These are phyloP conservation scores for Hibiscus syriacus DNA, from an alignment of 345 rosid genomes.

Conservation along the genomic window DNA sequence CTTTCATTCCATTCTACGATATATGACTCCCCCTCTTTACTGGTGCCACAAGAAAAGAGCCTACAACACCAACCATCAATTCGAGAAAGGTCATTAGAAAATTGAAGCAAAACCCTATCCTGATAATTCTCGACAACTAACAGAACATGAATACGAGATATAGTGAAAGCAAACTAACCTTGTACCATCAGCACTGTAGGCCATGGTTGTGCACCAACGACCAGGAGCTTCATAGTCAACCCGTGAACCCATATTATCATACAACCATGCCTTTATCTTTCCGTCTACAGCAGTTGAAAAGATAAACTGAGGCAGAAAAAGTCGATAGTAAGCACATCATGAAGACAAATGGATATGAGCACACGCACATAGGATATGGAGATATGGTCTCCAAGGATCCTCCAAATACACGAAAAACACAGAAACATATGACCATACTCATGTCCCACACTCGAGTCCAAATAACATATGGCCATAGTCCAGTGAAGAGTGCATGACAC, in stretches of 20 bases:
- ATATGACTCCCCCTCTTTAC: slow-evolving; percentile 77
- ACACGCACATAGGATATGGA: background rate
- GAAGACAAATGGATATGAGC: slow-evolving; percentile 9
- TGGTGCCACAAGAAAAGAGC: slow-evolving; percentile 85
- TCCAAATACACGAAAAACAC: background rate
- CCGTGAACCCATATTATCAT: slow-evolving; percentile 78
- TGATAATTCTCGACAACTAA: background rate
- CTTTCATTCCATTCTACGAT: slow-evolving; percentile 93
- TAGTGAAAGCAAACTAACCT: slow-evolving; percentile 34
- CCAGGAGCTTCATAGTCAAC: slow-evolving; percentile 96
- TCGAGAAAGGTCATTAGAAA: background rate
- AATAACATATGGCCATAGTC: background rate
- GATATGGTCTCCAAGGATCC: background rate
- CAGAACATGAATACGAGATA: slow-evolving; percentile 5
- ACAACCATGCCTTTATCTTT: slow-evolving; percentile 88
- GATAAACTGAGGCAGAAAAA: slow-evolving; percentile 50
- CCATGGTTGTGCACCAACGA: slow-evolving; percentile 91
- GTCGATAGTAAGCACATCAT: slow-evolving; percentile 12
- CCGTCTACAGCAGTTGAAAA: slow-evolving; percentile 89
- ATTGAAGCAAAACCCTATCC: background rate
- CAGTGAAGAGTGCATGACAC: background rate
- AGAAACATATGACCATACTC: background rate
- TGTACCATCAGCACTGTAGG: slow-evolving; percentile 90
- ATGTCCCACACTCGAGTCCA: background rate
- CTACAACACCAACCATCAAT: slow-evolving; percentile 31